Conservation (phyloP, 805 yeast species). For the Sugiyamaella chiloensis region DNA sequence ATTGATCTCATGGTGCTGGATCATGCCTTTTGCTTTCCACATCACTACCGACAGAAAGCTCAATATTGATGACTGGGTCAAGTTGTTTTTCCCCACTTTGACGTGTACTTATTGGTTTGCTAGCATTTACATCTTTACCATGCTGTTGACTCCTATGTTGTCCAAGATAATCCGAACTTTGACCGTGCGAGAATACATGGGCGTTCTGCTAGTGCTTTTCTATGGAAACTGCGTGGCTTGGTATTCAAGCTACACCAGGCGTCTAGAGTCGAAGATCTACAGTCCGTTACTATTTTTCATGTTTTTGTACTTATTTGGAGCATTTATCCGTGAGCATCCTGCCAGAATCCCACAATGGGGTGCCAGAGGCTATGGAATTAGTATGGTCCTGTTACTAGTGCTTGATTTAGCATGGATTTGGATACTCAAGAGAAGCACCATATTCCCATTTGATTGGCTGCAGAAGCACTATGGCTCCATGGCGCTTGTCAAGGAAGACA, state of each 20-base stretch:
- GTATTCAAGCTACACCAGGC: background rate
- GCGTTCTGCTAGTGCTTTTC: background rate
- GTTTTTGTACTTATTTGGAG: conserved; percentile 4
- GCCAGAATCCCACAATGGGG: background rate
- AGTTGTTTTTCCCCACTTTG: conserved; percentile 1
- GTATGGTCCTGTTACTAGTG: background rate
- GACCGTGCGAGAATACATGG: conserved; percentile 1
- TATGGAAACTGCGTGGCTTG: background rate
- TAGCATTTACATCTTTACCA: background rate
- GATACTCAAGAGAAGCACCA: background rate
- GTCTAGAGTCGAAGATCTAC: background rate
- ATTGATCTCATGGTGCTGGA: conserved; percentile 6
- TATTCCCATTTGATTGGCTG: background rate
- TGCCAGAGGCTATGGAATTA: background rate
- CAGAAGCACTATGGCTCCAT: background rate
- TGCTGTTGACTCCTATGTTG: conserved; percentile 4
- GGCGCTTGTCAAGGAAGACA: background rate
- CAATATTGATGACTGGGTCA: background rate
- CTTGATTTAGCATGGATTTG: background rate
- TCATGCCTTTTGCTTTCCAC: conserved; percentile 1
- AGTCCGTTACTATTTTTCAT: conserved; percentile 2
- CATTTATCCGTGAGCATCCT: conserved; percentile 2
- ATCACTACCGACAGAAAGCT: background rate
- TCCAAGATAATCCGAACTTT: background rate
- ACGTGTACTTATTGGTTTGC: conserved; percentile 10